Evolutionary conservation across 352 stramenopile genomes (phyloP).

Genomic region (Thraustotheca clavata): DNA sequence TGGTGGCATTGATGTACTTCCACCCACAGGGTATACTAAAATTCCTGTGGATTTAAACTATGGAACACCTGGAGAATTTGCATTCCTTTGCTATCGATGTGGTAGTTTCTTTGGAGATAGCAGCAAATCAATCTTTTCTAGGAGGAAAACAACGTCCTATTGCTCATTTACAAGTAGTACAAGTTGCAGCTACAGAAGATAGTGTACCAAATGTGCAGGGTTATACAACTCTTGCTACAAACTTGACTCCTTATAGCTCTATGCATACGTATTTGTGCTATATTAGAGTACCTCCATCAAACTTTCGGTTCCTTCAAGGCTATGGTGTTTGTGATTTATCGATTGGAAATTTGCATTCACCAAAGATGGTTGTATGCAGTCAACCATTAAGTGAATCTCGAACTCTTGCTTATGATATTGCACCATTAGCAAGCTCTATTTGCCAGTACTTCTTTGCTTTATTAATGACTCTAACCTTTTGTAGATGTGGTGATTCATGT

Average conservation of each 20-base stretch:
- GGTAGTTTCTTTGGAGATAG: neutral
- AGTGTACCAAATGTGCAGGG: neutral
- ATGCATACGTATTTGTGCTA: neutral
- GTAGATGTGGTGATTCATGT: conserved; percentile 55
- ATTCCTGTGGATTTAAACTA: conserved; percentile 50
- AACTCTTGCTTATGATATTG: conserved; percentile 41
- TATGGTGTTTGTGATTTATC: neutral
- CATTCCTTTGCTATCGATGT: conserved; percentile 35
- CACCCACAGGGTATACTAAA: conserved; percentile 35
- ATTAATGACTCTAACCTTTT: neutral
- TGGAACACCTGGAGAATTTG: conserved; percentile 33
- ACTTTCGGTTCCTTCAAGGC: neutral
- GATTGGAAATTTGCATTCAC: neutral
- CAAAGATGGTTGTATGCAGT: neutral
- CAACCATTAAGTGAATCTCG: neutral
- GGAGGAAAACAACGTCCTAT: conserved; percentile 6
- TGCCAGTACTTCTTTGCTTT: conserved; percentile 26
- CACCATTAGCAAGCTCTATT: conserved; percentile 45
- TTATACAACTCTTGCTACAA: neutral
- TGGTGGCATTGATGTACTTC: conserved; percentile 34
- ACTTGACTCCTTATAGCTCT: neutral
- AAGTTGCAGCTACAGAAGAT: neutral
- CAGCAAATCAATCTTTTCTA: neutral
- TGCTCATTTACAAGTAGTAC: conserved; percentile 10
- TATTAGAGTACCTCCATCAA: neutral